phyloP scores from a whole-genome alignment of 176 grass and related monocot genomes.

The Olyra latifolia region DNA sequence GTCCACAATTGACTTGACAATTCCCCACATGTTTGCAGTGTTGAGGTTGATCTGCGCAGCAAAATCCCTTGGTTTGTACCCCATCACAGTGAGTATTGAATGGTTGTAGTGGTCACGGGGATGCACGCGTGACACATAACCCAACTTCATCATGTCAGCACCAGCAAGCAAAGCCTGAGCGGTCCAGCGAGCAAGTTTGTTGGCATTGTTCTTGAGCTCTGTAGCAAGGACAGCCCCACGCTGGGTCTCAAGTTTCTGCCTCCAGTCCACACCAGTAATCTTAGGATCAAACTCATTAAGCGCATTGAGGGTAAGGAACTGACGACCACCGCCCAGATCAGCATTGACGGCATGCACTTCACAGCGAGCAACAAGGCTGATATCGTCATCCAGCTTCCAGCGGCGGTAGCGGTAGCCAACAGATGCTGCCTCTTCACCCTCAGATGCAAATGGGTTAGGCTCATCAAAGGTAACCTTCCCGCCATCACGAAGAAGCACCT shows the following conservation, averaged over 20 bases:
- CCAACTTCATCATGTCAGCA: constrained; percentile 86
- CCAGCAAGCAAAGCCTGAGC: constrained; percentile 71
- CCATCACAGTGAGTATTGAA: constrained; percentile 66
- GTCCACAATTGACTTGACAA: constrained; percentile 85
- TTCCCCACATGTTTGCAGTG: constrained; percentile 90
- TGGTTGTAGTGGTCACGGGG: constrained; percentile 81
- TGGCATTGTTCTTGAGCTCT: constrained; percentile 91
- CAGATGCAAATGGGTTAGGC: constrained; percentile 72
- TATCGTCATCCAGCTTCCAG: constrained; percentile 79
- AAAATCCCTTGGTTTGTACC: constrained; percentile 82
- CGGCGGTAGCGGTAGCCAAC: constrained; percentile 76
- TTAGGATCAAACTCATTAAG: constrained; percentile 89
- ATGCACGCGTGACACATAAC: constrained; percentile 71
- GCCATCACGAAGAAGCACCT: constrained; percentile 55
- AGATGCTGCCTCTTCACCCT: constrained; percentile 62
- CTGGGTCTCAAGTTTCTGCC: constrained; percentile 84
- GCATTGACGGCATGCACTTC: constrained; percentile 58
- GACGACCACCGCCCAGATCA: constrained; percentile 53
- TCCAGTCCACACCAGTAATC: constrained; percentile 79
- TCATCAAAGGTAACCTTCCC: constrained; percentile 85
- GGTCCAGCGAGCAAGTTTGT: constrained; percentile 89
- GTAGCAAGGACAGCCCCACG: constrained; percentile 81
- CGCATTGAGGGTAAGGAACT: constrained; percentile 69
- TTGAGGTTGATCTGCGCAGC: constrained; percentile 84
- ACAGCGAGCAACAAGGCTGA: constrained; percentile 71